Base-by-base conservation (phyloP, 805 yeast genomes). In the Hanseniaspora mollemarum region DNA sequence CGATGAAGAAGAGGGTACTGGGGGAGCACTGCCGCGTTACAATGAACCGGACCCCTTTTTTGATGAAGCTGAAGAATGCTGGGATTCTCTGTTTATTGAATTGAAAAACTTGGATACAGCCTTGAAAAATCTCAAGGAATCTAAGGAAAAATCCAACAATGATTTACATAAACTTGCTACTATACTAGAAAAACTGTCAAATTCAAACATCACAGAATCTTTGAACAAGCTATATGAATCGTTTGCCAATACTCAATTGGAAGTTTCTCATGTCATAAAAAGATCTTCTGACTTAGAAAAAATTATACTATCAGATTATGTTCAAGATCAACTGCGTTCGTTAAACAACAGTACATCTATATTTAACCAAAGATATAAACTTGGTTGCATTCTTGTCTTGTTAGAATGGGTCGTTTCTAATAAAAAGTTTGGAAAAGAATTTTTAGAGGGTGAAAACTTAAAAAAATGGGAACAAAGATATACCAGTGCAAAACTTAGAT, bases 231-330 rank as follows among this genome's bases (percentile, higher is more conserved):
- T 87, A 12, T 72, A 90, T 52, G 64, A 67, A 19, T 80, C 80
- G 52, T 87, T 88, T 63, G 78, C 87, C 33, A 78, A 78, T 31
- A 76, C 85, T 8, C 90, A 88, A 60, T 59, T 68, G 31, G 76
- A 83, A 55, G 73, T 88, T 24, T 78, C 78, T 57, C 90, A 85
- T 48, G 71, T 85, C 43, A 68, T 86, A 43, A 87, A 80, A 55
- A 75, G 96, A 54, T 79, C 83, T 54, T 80, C 87, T 53, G 65
- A 83, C 65, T 95, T 86, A 63, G 96, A 90, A 57, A 77, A 87
- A 59, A 68, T 90, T 55, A 87, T 95, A 0, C 67, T 90, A 43
- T 95, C 95, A 1, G 76, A 83, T 24, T 85, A 95, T 0, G 69
- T 90, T 36, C 96, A 90, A 62, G 96, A 88, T 62, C 88, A 92